Base-by-base conservation (phyloP, 2,329 filamentous ascomycete genomes). In the Blastomyces percursus region DNA sequence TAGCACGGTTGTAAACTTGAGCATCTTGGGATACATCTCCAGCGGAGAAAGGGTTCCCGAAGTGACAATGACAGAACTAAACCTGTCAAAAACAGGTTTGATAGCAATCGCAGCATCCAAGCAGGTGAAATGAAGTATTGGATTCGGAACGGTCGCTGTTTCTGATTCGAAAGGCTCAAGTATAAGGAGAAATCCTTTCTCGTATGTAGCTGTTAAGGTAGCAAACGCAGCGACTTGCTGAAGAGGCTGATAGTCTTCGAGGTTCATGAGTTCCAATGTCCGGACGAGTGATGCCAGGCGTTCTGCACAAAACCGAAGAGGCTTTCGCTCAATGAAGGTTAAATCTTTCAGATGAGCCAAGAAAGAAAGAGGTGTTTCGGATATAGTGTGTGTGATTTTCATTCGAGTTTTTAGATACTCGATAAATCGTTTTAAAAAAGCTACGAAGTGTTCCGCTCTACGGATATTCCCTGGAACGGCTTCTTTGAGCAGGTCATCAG, bases 1-100 rank as follows among this genome's bases (percentile, higher is more conserved):
- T 2, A 97, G 88, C 0, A 97, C 91, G 1, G 92, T 91, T 11
- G 83, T 82, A 76, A 99, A 99, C 61, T 91, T 89, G 32, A 99
- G 86, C 92, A 99, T 99, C 72, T 96, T 96, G 0, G 94, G 95
- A 71, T 99, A 99, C 89, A 99, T 99, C 73, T 99, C 95, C 3
- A 99, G 78, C 0, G 94, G 94, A 1, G 94, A 97, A 65, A 99
- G 91, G 1, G 94, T 99, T 66, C 94, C 94, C 0, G 94, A 97
- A 0, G 94, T 99, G 73, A 99, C 97, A 71, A 99, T 96, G 67
- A 99, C 94, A 1, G 94, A 97, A 74, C 90, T 92, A 75, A 99
- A 99, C 60, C 94, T 87, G 64, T 99, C 93, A 71, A 99, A 96
- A 5, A 99, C 93, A 0, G 94, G 94, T 66, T 94, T 95, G 71